Evolutionary conservation across 305 asterid genomes (phyloP).

Genomic region (Solanum chacoense): DNA sequence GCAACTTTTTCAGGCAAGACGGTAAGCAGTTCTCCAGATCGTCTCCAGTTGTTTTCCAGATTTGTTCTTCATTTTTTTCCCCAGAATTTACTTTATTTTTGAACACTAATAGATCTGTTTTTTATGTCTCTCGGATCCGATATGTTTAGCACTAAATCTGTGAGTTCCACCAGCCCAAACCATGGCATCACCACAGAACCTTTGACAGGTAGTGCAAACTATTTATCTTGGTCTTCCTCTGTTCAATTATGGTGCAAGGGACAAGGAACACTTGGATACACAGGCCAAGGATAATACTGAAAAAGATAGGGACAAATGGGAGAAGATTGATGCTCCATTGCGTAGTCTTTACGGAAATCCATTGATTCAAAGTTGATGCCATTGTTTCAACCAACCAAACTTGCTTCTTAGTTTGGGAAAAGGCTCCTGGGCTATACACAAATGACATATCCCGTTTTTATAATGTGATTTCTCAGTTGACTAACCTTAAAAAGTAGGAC

Average conservation of each 20-base stretch:
- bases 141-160: background rate
- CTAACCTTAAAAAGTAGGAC: background rate
- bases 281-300: background rate
- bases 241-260: background rate
- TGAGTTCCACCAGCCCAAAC: background rate
- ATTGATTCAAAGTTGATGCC: background rate
- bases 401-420: background rate
- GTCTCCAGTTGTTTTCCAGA: background rate
- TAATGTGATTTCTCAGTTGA: background rate
- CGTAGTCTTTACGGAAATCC: background rate
- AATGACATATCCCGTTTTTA: background rate
- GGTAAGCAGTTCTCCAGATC: background rate
- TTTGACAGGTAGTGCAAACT: background rate
- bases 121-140: background rate
- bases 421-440: background rate
- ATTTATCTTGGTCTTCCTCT: background rate
- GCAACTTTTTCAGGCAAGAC: background rate
- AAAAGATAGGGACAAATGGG: background rate
- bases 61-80: background rate
- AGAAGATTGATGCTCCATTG: background rate
- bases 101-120: background rate
- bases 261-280: background rate
- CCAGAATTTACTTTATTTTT: background rate
- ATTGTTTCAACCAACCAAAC: background rate
- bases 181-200: background rate